Conservation (phyloP, 495 filamentous ascomycete species). For the Cladorrhinum samala region DNA sequence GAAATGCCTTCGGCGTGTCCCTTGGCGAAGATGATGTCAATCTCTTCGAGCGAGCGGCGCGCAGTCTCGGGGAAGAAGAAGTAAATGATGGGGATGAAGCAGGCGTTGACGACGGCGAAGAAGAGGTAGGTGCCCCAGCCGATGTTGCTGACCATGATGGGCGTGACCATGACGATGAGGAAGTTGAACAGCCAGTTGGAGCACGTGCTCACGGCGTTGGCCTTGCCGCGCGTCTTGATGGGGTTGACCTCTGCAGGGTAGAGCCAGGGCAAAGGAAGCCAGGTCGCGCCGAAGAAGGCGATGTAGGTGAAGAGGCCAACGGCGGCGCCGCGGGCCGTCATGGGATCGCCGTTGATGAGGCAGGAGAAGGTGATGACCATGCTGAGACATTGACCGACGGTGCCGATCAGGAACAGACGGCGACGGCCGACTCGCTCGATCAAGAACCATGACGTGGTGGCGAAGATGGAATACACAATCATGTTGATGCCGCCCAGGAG, state of each 20-base stretch:
- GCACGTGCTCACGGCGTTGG: slow-evolving; percentile 70
- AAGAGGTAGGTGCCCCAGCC: slow-evolving; percentile 75
- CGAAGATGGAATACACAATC: slow-evolving; percentile 70
- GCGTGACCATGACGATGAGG: slow-evolving; percentile 73
- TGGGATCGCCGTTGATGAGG: slow-evolving; percentile 52
- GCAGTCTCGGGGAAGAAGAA: slow-evolving; percentile 75
- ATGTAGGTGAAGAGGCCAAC: slow-evolving; percentile 79
- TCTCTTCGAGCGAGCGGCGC: slow-evolving; percentile 66
- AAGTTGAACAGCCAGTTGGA: slow-evolving; percentile 82
- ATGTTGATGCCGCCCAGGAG: slow-evolving; percentile 76
- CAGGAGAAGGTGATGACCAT: slow-evolving; percentile 75
- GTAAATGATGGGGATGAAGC: slow-evolving; percentile 67
- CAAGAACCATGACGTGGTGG: slow-evolving; percentile 75
- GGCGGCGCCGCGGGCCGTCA: slow-evolving; percentile 60
- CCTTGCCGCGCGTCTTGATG: slow-evolving; percentile 66
- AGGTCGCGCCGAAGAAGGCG: slow-evolving; percentile 68
- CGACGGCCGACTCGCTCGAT: slow-evolving; percentile 69
- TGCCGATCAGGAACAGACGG: slow-evolving; percentile 64
- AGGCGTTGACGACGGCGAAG: slow-evolving; percentile 65
- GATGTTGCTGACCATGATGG: slow-evolving; percentile 62
- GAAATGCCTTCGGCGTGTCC: slow-evolving; percentile 67
- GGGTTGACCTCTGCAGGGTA: slow-evolving; percentile 66
- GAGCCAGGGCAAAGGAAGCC: slow-evolving; percentile 65
- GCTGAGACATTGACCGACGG: slow-evolving; percentile 58
- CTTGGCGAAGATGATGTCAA: slow-evolving; percentile 76